Percentiles rank a stretch among this genome's conserved stretches.
phyloP scores from a whole-genome alignment of 2,329 filamentous ascomycete species.

The Cylindrodendrum hubeiense region DNA sequence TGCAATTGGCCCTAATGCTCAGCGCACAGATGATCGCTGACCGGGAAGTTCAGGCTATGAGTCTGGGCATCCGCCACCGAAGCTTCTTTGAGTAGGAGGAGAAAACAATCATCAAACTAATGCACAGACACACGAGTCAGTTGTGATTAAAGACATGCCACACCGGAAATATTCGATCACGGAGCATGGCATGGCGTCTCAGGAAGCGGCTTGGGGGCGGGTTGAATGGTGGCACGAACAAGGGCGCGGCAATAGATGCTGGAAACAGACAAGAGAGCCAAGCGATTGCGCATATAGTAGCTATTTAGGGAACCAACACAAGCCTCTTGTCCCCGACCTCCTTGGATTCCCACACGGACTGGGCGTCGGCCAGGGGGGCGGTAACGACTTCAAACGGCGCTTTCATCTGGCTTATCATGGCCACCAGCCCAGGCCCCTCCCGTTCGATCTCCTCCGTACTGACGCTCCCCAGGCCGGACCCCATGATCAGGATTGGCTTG shows the following conservation, averaged over 20 bases:
- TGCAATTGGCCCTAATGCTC: background rate
- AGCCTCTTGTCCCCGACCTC: slow-evolving; percentile 11
- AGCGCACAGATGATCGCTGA: background rate
- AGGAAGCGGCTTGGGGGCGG: background rate
- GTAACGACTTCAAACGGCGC: slow-evolving; percentile 14
- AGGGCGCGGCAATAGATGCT: background rate
- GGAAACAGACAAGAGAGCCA: background rate
- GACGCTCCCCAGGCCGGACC: slow-evolving; percentile 20
- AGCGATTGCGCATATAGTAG: background rate
- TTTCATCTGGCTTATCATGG: slow-evolving; percentile 12
- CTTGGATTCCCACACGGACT: slow-evolving; percentile 14
- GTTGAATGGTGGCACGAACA: background rate
- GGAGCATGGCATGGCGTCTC: too few relatives aligned
- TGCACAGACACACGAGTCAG: too few relatives aligned
- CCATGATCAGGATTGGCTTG: slow-evolving; percentile 24
- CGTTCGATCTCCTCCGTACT: slow-evolving; percentile 11
- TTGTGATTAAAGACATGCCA: too few relatives aligned
- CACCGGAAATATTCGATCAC: too few relatives aligned
- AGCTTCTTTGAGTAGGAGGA: background rate
- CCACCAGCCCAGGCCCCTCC: slow-evolving; percentile 8
- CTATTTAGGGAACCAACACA: slow-evolving; percentile 16
- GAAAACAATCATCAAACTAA: too few relatives aligned
- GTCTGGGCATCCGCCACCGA: background rate
- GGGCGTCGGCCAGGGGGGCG: slow-evolving; percentile 15
- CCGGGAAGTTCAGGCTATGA: background rate